Conservation (phyloP, 2,329 filamentous ascomycete genomes). For the Phaeophleospora eucalypticola region DNA sequence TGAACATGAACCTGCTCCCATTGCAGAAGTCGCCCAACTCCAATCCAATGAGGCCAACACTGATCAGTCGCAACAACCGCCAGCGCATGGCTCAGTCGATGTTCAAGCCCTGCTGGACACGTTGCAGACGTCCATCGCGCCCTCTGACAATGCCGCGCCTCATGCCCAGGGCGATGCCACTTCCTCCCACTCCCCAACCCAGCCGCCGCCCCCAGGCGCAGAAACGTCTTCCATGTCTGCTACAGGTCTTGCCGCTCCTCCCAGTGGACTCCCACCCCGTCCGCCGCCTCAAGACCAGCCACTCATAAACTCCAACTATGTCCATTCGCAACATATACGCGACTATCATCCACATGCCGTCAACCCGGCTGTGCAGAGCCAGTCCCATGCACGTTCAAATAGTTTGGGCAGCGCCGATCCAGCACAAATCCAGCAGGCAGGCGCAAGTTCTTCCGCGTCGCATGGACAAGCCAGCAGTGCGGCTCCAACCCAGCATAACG, state of each 20-base stretch:
- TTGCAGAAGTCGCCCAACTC: conserved; percentile 11
- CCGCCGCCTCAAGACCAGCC: conserved; percentile 49
- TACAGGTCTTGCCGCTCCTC: conserved; percentile 28
- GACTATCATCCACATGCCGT: conserved; percentile 48
- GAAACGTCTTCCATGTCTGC: conserved; percentile 33
- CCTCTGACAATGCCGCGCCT: conserved; percentile 27
- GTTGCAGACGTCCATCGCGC: conserved; percentile 30
- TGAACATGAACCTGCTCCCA: conserved; percentile 7
- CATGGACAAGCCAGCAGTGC: neutral
- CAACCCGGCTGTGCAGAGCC: conserved; percentile 31
- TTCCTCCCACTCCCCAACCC: conserved; percentile 17
- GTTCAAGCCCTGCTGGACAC: conserved; percentile 46
- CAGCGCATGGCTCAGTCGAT: conserved; percentile 36
- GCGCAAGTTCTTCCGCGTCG: neutral
- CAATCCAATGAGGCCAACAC: conserved; percentile 22
- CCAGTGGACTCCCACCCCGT: conserved; percentile 44
- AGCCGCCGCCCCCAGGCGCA: conserved; percentile 26
- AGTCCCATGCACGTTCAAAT: conserved; percentile 23
- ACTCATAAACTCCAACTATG: conserved; percentile 46
- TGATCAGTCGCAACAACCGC: conserved; percentile 11
- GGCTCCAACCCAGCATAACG: conserved; percentile 3
- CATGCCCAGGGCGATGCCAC: conserved; percentile 32
- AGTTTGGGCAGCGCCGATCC: conserved; percentile 26
- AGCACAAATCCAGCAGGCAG: neutral
- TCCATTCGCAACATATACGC: conserved; percentile 46